A percentile compares a stretch with the other conserved stretches of the same genome.
Conservation (phyloP, 768 basidiomycete species). For the Panus rudis region DNA sequence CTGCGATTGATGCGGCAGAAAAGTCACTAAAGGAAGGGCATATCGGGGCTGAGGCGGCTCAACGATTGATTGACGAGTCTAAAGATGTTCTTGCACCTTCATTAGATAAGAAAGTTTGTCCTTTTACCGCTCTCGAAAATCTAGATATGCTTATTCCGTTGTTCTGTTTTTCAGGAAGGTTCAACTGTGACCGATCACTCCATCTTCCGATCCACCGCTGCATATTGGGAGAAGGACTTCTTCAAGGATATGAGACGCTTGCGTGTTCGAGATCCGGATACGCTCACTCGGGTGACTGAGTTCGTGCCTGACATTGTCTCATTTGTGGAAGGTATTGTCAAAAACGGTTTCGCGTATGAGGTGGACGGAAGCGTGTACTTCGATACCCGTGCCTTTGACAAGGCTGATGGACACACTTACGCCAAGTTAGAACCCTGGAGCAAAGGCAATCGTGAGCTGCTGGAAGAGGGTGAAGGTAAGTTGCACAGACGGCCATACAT, state of each 20-base stretch:
- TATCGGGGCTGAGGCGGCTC: conserved; percentile 37
- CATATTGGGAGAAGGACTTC: conserved; percentile 86
- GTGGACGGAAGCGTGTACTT: conserved; percentile 88
- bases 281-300: conserved; percentile 91
- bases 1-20: conserved; percentile 48
- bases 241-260: conserved; percentile 91
- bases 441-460: conserved; percentile 83
- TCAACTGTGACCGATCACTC: conserved; percentile 79
- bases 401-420: conserved; percentile 70
- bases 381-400: conserved; percentile 78
- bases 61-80: conserved; percentile 62
- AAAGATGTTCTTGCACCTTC: conserved; percentile 68
- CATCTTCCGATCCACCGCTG: conserved; percentile 74
- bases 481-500: conserved; percentile 1
- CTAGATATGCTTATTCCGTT: not conserved
- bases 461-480: conserved; percentile 89
- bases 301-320: conserved; percentile 92
- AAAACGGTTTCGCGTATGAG: conserved; percentile 78
- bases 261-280: conserved; percentile 81
- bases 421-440: conserved; percentile 96
- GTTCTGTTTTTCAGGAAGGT: conserved; percentile 45
- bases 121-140: conserved; percentile 4
- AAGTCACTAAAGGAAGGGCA: conserved; percentile 34
- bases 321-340: conserved; percentile 79
- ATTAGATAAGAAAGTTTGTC: conserved; percentile 65